Conservation (phyloP, 495 filamentous ascomycete species). For the Xylaria grammica region DNA sequence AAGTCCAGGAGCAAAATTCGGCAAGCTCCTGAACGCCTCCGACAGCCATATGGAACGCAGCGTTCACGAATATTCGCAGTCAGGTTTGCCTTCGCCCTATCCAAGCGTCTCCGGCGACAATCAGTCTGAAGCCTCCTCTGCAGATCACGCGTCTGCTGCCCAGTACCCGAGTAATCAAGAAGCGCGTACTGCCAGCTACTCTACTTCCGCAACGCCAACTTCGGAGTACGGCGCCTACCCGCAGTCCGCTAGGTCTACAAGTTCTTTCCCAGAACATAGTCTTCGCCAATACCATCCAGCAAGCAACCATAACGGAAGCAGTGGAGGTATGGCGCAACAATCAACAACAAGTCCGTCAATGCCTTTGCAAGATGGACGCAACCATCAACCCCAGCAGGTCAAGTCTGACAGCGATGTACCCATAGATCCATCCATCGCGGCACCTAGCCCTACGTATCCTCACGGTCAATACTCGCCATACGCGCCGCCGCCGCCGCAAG, state of each 20-base stretch:
- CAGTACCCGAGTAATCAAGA: slow-evolving; percentile 76
- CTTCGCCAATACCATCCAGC: slow-evolving; percentile 72
- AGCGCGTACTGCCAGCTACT: slow-evolving; percentile 71
- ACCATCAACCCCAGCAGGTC: slow-evolving; percentile 71
- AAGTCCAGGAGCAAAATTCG: slow-evolving; percentile 39
- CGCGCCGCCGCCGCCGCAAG: slow-evolving; percentile 75
- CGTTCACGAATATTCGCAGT: slow-evolving; percentile 92
- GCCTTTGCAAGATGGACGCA: slow-evolving; percentile 75
- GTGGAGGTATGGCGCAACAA: slow-evolving; percentile 92
- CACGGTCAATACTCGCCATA: slow-evolving; percentile 81
- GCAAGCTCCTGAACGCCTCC: slow-evolving; percentile 43
- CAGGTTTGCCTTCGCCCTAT: slow-evolving; percentile 94
- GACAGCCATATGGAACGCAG: slow-evolving; percentile 83
- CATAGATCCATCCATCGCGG: slow-evolving; percentile 98
- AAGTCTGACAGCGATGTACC: slow-evolving; percentile 95
- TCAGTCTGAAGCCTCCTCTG: slow-evolving; percentile 78
- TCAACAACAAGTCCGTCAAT: slow-evolving; percentile 95
- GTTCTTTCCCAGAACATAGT: slow-evolving; percentile 80
- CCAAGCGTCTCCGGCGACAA: slow-evolving; percentile 69
- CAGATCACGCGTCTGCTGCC: slow-evolving; percentile 88
- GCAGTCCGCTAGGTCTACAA: slow-evolving; percentile 72
- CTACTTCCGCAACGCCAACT: slow-evolving; percentile 80
- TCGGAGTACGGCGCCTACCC: slow-evolving; percentile 87
- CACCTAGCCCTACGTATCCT: slow-evolving; percentile 88
- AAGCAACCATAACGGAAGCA: slow-evolving; percentile 72